Evolutionary conservation across 2,329 filamentous ascomycete genomes (phyloP), one percentile per base, ranked within the genome.

Genomic region (Epichloe aotearoae): DNA sequence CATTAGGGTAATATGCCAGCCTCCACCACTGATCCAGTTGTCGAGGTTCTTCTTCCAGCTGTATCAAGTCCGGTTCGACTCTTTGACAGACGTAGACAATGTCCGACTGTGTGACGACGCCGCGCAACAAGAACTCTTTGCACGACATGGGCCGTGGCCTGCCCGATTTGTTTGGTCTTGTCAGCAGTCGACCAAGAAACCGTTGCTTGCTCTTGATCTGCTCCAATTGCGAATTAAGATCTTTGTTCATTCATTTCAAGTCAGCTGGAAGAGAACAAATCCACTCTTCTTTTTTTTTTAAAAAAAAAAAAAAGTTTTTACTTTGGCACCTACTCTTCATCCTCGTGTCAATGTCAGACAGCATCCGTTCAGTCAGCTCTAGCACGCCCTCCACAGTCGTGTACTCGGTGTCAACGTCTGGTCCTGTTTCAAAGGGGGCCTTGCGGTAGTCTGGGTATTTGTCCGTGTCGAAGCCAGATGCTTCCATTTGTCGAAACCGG

Each of bases 21-120:
- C 71, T 71, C 77, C 77, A 80, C 77, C 77, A 80, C 57, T 79
- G 76, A 49, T 78, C 75, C 15, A 54, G 55, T 4, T 59, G 52
- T 20, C 57, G 55, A 3, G 64, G 48, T 4, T 55, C 52, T 34
- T 65, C 68, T 1, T 63, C 67, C n/a, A 73, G 46, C 15, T 74
- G 70, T 47, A 72, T 70, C 34, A 73, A 58, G 47, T 72, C 65
- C 4, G 62, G 60, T 50, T 70, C 68, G 15, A 65, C 58, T 38
- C 70, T 66, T 52, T 67, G 68, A 56, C 76, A 77, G 36, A 80
- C 64, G 55, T 77, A 80, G 10, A 74, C 66, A 1, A 75, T 62
- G 47, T 73, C 69, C 12, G 65, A 62, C 0, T 67, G 67, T 12
- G 72, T 72, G 14, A 69, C 73, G 20, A 80, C 68, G 26, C 77